Percentiles rank a stretch among this genome's conserved stretches.
Conservation (phyloP, 345 rosid species). For the Ceriops tagal region DNA sequence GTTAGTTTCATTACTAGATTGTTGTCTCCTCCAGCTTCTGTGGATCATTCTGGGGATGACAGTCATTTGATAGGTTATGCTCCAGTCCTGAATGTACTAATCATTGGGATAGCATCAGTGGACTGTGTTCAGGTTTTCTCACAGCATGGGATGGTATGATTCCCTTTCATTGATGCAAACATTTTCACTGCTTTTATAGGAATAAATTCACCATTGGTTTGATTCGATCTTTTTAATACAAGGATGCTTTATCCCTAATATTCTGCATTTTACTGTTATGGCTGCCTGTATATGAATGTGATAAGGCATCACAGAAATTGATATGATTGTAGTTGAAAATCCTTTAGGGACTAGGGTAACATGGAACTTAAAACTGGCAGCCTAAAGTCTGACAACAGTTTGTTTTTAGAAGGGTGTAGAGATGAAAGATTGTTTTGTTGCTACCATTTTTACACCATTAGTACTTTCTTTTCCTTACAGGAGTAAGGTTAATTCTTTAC, state of each 20-base stretch:
- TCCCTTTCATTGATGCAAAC: neutral
- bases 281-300: neutral
- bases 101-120: constrained; percentile 78
- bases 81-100: constrained; percentile 75
- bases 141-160: constrained; percentile 84
- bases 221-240: neutral
- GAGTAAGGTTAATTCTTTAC: too few relatives aligned
- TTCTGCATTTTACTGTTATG: neutral
- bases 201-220: neutral
- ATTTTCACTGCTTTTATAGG: neutral
- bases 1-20: constrained; percentile 63
- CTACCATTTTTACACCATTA: too few relatives aligned
- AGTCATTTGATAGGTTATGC: constrained; percentile 74
- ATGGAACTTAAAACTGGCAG: too few relatives aligned
- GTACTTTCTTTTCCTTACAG: too few relatives aligned
- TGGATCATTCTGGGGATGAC: constrained; percentile 56
- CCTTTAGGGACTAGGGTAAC: too few relatives aligned
- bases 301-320: too few relatives aligned
- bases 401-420: too few relatives aligned
- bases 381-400: too few relatives aligned
- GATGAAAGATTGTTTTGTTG: too few relatives aligned
- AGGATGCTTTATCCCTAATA: neutral
- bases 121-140: constrained; percentile 85
- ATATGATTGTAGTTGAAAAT: too few relatives aligned
- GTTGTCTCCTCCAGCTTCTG: constrained; percentile 74